These are phyloP conservation scores for Microascus cirrosus DNA, from an alignment of 2,329 filamentous ascomycete species.

Conservation along the genomic window DNA sequence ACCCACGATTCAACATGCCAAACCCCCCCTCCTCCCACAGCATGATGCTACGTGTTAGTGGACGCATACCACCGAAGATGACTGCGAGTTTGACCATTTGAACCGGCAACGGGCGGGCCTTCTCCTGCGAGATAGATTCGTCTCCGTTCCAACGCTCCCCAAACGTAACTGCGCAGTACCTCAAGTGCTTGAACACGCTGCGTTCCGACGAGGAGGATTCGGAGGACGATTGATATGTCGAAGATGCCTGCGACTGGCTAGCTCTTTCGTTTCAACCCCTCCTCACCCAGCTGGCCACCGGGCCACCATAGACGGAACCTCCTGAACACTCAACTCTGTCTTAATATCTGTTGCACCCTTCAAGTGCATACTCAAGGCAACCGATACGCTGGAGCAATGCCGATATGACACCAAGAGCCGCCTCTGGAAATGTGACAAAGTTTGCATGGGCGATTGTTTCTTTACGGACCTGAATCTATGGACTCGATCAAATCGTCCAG, in stretches of 20 bases:
- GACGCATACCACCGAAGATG: slow-evolving; percentile 8
- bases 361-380: neutral
- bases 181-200: slow-evolving; percentile 6
- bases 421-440: neutral
- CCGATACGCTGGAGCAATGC: neutral
- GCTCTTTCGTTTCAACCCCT: neutral
- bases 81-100: slow-evolving; percentile 8
- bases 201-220: neutral
- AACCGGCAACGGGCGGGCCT: slow-evolving; percentile 7
- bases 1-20: too few relatives aligned
- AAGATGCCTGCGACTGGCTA: neutral
- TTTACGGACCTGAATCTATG: neutral
- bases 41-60: slow-evolving; percentile 5
- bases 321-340: neutral
- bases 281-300: neutral
- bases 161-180: slow-evolving; percentile 7
- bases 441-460: neutral
- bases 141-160: slow-evolving; percentile 6
- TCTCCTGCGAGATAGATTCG: slow-evolving; percentile 7
- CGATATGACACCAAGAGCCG: neutral
- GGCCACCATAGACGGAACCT: too few relatives aligned
- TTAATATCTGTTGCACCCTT: neutral
- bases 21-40: too few relatives aligned
- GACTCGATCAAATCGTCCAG: neutral
- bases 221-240: neutral